Evolutionary conservation across 768 basidiomycete species (phyloP).

Genomic region (Xerocomellus dryophilus): DNA sequence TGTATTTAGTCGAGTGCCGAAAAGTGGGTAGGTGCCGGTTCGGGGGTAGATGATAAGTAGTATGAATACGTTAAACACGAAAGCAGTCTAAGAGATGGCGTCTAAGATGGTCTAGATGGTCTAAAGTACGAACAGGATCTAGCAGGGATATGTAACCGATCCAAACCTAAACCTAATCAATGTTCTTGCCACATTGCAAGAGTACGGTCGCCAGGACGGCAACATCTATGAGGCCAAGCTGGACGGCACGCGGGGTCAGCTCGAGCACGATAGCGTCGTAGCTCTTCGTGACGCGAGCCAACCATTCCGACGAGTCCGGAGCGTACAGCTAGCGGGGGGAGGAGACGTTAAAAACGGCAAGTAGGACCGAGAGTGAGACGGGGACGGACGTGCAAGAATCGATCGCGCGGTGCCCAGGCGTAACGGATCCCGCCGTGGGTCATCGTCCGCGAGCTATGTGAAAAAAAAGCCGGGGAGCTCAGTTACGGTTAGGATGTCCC

Average conservation of each 20-base stretch:
- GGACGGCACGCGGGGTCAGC: constrained; percentile 52
- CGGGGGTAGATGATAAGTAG: no score
- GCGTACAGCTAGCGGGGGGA: constrained; percentile 43
- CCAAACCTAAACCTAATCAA: constrained; percentile 40
- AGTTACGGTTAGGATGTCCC: background rate
- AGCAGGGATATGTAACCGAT: background rate
- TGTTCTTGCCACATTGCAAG: constrained; percentile 58
- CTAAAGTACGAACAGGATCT: background rate
- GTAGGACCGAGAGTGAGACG: background rate
- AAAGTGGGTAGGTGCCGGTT: no score
- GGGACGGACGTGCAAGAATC: constrained; percentile 40
- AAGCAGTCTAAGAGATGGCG: no score
- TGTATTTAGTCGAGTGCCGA: no score
- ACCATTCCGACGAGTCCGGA: constrained; percentile 36
- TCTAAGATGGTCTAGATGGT: no score
- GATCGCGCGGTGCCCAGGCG: constrained; percentile 53
- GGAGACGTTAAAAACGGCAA: background rate
- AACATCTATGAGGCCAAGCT: constrained; percentile 51
- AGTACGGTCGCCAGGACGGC: constrained; percentile 42
- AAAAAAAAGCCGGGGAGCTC: background rate
- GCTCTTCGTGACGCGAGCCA: constrained; percentile 50
- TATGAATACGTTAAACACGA: background rate
- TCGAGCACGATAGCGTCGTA: constrained; percentile 50
- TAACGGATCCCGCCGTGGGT: constrained; percentile 47
- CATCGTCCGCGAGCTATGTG: constrained; percentile 47